Percentiles rank a stretch among this genome's conserved stretches.
Evolutionary conservation across 495 filamentous ascomycete species (phyloP).

Genomic region (Xylaria bambusicola): DNA sequence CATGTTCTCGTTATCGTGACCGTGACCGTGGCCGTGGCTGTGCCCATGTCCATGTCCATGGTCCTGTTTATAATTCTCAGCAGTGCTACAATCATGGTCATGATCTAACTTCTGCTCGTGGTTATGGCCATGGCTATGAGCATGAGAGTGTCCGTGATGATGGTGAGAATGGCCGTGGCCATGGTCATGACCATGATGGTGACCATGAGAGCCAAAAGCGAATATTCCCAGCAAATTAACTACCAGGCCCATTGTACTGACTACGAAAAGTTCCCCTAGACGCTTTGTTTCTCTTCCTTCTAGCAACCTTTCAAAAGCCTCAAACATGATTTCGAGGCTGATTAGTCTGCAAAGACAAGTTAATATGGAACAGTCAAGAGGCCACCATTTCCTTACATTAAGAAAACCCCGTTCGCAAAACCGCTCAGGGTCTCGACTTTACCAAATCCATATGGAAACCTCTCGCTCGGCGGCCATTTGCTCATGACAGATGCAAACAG

Average conservation of each 20-base stretch:
- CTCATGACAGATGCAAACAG: constrained; percentile 95
- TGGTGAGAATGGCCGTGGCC: constrained; percentile 43
- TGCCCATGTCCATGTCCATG: constrained; percentile 53
- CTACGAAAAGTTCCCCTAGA: constrained; percentile 81
- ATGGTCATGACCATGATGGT: constrained; percentile 67
- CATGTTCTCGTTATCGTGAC: constrained; percentile 96
- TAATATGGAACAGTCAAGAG: not conserved
- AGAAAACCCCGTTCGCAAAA: constrained; percentile 94
- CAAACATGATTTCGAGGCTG: constrained; percentile 93
- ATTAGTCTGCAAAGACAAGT: constrained; percentile 66
- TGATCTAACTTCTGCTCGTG: no score
- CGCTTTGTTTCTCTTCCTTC: constrained; percentile 81
- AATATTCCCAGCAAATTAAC: constrained; percentile 93
- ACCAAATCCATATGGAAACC: constrained; percentile 93
- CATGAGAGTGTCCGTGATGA: constrained; percentile 33
- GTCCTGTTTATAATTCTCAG: constrained; percentile 60
- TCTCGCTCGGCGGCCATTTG: constrained; percentile 87
- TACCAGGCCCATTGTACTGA: constrained; percentile 78
- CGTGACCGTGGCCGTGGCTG: constrained; percentile 38
- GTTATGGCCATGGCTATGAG: constrained; percentile 32
- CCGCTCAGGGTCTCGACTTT: constrained; percentile 97
- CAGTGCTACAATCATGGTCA: constrained; percentile 16
- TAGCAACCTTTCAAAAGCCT: constrained; percentile 83
- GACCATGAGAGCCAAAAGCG: constrained; percentile 74
- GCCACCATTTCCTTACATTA: constrained; percentile 61